Evolutionary conservation across 352 stramenopile species (phyloP).

Genomic region (Bremia lactucae): DNA sequence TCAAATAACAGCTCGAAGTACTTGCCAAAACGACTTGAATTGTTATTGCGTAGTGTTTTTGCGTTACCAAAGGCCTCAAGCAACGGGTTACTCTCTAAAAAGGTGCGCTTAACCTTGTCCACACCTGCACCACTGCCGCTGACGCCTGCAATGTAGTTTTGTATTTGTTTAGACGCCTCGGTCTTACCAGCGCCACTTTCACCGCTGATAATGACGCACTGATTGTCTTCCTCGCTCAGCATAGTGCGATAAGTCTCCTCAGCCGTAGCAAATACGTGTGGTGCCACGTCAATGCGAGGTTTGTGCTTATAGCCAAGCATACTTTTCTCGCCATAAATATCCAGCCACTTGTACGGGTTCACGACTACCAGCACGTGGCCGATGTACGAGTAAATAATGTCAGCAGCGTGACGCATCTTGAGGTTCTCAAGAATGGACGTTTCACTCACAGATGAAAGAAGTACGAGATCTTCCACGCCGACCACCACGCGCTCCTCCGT

Average conservation of each 20-base stretch:
- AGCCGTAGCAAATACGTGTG: conserved; percentile 79
- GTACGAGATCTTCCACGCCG: conserved; percentile 76
- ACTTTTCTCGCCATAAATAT: conserved; percentile 77
- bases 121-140: conserved; percentile 65
- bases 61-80: conserved; percentile 95
- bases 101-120: conserved; percentile 83
- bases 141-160: conserved; percentile 84
- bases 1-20: conserved; percentile 93
- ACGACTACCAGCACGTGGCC: conserved; percentile 82
- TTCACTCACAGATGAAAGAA: conserved; percentile 60
- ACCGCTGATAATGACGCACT: conserved; percentile 86
- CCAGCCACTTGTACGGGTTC: conserved; percentile 87
- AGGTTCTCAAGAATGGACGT: conserved; percentile 82
- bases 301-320: conserved; percentile 82
- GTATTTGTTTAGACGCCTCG: conserved; percentile 84
- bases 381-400: conserved; percentile 86
- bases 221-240: conserved; percentile 83
- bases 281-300: conserved; percentile 74
- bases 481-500: conserved; percentile 59
- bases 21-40: conserved; percentile 93
- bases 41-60: conserved; percentile 92
- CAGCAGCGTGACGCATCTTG: conserved; percentile 75
- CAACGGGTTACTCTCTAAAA: conserved; percentile 92
- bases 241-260: conserved; percentile 84
- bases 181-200: conserved; percentile 82